Evolutionary conservation across 306 rosid genomes (phyloP).

Genomic region (Inga leiocalycina): DNA sequence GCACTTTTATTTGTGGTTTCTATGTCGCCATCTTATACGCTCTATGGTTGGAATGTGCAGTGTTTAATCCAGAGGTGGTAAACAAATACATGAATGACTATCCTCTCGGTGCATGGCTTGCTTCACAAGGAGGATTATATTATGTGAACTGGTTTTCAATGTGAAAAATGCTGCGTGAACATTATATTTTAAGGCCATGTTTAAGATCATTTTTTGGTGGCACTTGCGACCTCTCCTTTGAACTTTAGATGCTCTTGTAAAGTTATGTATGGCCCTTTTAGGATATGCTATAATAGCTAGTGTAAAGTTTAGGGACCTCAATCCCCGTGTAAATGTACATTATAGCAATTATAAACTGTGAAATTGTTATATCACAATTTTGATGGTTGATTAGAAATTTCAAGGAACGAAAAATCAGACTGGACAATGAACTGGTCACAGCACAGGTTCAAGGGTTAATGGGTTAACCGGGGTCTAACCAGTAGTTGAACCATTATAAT

Average conservation of each 20-base stretch:
- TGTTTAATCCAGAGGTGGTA: slow-evolving; percentile 35
- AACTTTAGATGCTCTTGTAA: not conserved
- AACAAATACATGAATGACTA: slow-evolving; percentile 29
- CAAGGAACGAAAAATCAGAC: no score
- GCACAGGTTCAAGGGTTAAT: no score
- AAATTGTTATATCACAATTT: not conserved
- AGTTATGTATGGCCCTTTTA: not conserved
- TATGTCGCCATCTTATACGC: slow-evolving; percentile 24
- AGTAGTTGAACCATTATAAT: no score
- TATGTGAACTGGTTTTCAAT: slow-evolving; percentile 61
- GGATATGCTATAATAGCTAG: not conserved
- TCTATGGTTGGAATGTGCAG: slow-evolving; percentile 33
- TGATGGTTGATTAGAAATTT: not conserved
- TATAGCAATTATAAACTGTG: not conserved
- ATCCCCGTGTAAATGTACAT: not conserved
- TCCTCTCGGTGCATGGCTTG: slow-evolving; percentile 78
- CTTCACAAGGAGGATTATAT: slow-evolving; percentile 72
- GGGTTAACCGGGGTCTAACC: no score
- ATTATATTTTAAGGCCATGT: not conserved
- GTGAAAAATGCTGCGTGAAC: not conserved
- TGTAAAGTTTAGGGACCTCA: not conserved
- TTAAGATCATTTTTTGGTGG: not conserved
- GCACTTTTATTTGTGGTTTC: not conserved
- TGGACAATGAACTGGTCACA: no score
- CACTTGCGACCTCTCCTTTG: not conserved